These are phyloP conservation scores for Clonostachys byssicola DNA, from an alignment of 2,329 filamentous ascomycete genomes.

Conservation along the genomic window DNA sequence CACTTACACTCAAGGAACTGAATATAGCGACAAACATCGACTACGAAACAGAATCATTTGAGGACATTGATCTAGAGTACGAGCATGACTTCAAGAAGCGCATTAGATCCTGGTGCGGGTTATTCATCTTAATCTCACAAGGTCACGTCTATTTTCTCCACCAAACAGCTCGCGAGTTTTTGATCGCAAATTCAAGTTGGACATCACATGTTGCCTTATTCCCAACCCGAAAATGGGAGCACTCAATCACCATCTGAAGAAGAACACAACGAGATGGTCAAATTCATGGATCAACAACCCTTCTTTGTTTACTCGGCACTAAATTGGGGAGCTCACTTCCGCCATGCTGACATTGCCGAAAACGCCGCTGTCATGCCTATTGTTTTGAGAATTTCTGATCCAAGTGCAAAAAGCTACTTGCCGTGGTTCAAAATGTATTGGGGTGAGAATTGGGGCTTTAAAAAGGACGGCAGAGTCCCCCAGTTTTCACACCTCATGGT, in stretches of 20 bases:
- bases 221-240: conserved; percentile 9
- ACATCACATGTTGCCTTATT: not conserved
- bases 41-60: conserved; percentile 2
- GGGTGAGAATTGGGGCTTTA: too few species aligned
- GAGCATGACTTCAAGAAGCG: not conserved
- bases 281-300: not conserved
- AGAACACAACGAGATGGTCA: not conserved
- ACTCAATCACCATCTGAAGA: conserved; percentile 8
- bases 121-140: conserved; percentile 18
- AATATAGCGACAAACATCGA: conserved; percentile 14
- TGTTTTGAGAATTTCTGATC: conserved; percentile 8
- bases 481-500: conserved; percentile 2
- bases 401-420: conserved; percentile 1
- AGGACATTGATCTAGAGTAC: conserved; percentile 13
- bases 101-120: conserved; percentile 15
- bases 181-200: conserved; percentile 9
- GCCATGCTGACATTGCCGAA: conserved; percentile 4
- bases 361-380: conserved; percentile 1
- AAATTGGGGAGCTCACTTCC: conserved; percentile 12
- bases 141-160: conserved; percentile 20
- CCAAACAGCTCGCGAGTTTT: conserved; percentile 23
- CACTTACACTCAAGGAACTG: conserved; percentile 18
- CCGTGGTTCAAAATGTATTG: not conserved
- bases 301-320: conserved; percentile 14
- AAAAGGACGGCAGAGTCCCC: not conserved